Evolutionary conservation across 2,329 filamentous ascomycete species (phyloP).

Genomic region (Fusarium ambrosium): DNA sequence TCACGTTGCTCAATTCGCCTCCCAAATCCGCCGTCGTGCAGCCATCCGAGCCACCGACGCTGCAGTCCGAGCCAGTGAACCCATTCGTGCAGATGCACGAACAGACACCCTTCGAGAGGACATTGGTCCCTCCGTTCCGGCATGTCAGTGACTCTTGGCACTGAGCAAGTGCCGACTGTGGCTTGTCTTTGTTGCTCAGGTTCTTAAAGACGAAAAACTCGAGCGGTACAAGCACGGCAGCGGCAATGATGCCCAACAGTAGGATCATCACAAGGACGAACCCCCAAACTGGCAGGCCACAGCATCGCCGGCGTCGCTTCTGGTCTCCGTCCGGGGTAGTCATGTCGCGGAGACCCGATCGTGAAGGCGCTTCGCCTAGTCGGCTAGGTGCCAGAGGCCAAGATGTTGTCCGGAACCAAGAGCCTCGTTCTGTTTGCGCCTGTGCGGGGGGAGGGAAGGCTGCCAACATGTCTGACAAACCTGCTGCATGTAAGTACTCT

Average conservation of each 20-base stretch:
- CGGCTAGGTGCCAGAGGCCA: conserved; percentile 63
- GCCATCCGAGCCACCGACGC: conserved; percentile 60
- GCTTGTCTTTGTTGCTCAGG: conserved; percentile 52
- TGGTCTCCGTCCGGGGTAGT: conserved; percentile 42
- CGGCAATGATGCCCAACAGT: conserved; percentile 79
- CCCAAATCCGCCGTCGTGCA: conserved; percentile 66
- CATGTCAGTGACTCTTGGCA: conserved; percentile 77
- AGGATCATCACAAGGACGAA: conserved; percentile 77
- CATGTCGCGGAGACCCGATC: conserved; percentile 37
- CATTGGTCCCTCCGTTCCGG: conserved; percentile 83
- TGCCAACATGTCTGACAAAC: conserved; percentile 74
- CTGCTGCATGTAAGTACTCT: conserved; percentile 63
- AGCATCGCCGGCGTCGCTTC: conserved; percentile 74
- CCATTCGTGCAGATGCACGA: conserved; percentile 91
- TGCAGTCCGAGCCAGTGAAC: conserved; percentile 75
- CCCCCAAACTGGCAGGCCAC: conserved; percentile 84
- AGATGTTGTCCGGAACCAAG: conserved; percentile 59
- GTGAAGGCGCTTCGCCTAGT: conserved; percentile 37
- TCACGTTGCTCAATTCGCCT: conserved; percentile 73
- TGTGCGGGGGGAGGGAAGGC: conserved; percentile 74
- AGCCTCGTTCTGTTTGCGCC: conserved; percentile 55
- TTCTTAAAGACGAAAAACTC: conserved; percentile 74
- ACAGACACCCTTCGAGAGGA: conserved; percentile 77
- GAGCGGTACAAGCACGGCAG: conserved; percentile 84
- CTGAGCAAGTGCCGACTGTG: conserved; percentile 56